Evolutionary conservation across 805 yeast species (phyloP), one percentile per base, ranked within the genome.

Genomic region (Ogataea philodendri): DNA sequence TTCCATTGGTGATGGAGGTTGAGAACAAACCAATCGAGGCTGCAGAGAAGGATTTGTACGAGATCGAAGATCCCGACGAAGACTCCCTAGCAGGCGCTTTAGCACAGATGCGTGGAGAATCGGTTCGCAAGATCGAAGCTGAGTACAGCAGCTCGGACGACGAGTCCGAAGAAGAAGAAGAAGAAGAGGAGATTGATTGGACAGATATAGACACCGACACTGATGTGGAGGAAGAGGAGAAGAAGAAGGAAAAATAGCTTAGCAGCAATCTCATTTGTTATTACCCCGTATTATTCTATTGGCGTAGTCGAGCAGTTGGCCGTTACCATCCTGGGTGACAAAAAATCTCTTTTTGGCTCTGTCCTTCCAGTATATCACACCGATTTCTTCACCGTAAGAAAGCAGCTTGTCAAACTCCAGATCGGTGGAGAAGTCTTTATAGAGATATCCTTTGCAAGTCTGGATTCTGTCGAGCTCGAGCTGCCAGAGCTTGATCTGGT

Each of bases 401-500:
- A 76, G 72, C 22, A 87, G 67, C 15, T 74, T 65, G 21, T 81
- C 84, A 57, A 76, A 93, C 58, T 93, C 97, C 42, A 76, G 74
- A 35, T 74, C 82, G 41, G 70, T 81, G 15, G 81, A 69, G 58
- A 93, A 93, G 50, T 90, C 96, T 39, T 86, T 81, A 63, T 85
- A 93, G 29, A 93, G 61, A 41, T 81, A 88, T 0, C 99, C 99
- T 18, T 81, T 86, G 32, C 78, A 84, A 1, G 93, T 76, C 48
- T 84, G 80, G 46, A 93, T 85, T 62, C 99, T 75, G 59, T 93
- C 97, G 64, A 89, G 63, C 57, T 93, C 99, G 42, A 93, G 67
- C 65, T 93, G 97, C 99, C 99, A 93, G 35, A 93, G 69, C 55
- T 80, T 81, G 49, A 93, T 85, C 59, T 93, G 99, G 61, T 93